A percentile compares a stretch with the other conserved stretches of the same genome.
Conservation (phyloP, 768 basidiomycete species). For the Leccinum obscurum region DNA sequence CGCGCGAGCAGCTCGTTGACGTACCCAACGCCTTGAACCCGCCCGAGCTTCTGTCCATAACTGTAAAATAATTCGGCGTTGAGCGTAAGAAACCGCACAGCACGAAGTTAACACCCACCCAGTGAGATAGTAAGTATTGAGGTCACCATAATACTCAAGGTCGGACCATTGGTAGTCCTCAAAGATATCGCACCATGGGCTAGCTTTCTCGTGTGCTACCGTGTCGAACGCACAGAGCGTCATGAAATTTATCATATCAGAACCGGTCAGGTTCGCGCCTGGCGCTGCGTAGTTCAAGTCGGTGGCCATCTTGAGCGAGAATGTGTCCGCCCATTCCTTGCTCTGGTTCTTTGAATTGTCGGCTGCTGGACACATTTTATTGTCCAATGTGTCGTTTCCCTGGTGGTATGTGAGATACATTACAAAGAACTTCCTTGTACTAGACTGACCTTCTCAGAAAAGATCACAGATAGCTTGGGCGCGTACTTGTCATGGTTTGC, state of each 20-base stretch:
- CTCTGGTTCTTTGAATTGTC: conserved; percentile 44
- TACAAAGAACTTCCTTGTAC: neutral
- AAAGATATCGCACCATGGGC: conserved; percentile 73
- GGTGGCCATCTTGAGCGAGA: conserved; percentile 50
- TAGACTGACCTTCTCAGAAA: conserved; percentile 50
- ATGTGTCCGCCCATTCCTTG: conserved; percentile 50
- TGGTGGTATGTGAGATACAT: conserved; percentile 15
- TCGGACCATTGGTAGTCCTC: conserved; percentile 53
- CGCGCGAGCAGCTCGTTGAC: conserved; percentile 56
- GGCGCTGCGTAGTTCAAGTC: conserved; percentile 61
- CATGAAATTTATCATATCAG: conserved; percentile 60
- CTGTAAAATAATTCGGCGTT: conserved; percentile 32
- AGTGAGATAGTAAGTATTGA: conserved; percentile 73
- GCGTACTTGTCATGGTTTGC: conserved; percentile 47
- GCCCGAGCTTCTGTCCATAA: conserved; percentile 67
- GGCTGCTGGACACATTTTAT: conserved; percentile 59
- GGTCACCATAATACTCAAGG: conserved; percentile 67
- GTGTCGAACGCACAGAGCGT: conserved; percentile 78
- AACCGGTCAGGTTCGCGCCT: conserved; percentile 55
- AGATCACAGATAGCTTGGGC: conserved; percentile 52
- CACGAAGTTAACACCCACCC: conserved; percentile 36
- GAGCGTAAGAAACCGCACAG: neutral
- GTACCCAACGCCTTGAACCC: conserved; percentile 81
- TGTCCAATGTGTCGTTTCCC: conserved; percentile 66
- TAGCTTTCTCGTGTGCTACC: conserved; percentile 44